A percentile compares a stretch with the other conserved stretches of the same genome.
phyloP scores from a whole-genome alignment of 73 alveolate species.

The Paramecium biaurelia region DNA sequence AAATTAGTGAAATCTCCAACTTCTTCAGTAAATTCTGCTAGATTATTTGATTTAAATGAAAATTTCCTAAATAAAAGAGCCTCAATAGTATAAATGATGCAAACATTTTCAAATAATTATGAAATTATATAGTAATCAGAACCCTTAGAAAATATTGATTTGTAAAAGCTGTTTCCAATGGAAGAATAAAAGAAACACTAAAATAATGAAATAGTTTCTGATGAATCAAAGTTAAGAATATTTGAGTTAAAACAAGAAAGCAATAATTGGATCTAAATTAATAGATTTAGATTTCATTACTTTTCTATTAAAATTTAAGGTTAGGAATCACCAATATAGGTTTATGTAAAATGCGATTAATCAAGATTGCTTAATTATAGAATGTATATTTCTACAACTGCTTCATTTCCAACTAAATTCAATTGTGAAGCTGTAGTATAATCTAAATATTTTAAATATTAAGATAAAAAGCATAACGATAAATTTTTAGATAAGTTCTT shows the following conservation, averaged over 20 bases:
- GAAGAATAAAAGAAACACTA: neutral
- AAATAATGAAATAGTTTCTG: neutral
- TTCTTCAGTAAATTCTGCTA: neutral
- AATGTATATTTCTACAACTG: slow-evolving; percentile 33
- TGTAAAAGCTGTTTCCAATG: neutral
- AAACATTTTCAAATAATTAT: neutral
- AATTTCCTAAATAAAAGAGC: neutral
- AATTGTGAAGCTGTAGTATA: slow-evolving; percentile 18
- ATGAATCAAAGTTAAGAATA: neutral
- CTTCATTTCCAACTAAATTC: slow-evolving; percentile 17
- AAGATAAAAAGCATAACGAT: slow-evolving; percentile 10
- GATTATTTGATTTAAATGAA: neutral
- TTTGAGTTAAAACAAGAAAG: neutral
- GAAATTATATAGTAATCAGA: slow-evolving; percentile 31
- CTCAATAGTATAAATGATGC: slow-evolving; percentile 25
- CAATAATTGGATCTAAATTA: neutral
- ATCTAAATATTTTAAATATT: slow-evolving; percentile 43
- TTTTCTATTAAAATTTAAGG: slow-evolving; percentile 19
- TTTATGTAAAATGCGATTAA: neutral
- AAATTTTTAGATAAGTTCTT: neutral
- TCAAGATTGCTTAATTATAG: neutral
- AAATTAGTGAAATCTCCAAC: neutral
- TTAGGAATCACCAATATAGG: slow-evolving; percentile 31
- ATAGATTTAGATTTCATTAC: slow-evolving; percentile 27
- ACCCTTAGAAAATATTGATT: slow-evolving; percentile 23